Evolutionary conservation across 2,329 filamentous ascomycete species (phyloP).

Genomic region (Talaromyces rugulosus): DNA sequence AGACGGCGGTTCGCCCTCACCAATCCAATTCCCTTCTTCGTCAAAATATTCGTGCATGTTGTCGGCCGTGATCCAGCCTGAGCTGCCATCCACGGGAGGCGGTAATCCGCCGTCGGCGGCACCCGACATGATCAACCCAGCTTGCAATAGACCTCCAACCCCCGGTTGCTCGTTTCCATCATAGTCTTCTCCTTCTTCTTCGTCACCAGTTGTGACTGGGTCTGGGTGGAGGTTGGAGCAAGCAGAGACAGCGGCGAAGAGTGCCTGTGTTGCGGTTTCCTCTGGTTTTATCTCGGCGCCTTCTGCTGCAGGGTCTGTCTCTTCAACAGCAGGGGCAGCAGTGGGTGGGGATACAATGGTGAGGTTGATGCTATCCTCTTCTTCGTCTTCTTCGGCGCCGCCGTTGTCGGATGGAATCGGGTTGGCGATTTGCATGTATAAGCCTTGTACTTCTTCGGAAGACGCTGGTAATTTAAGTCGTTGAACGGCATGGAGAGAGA

Average conservation of each 20-base stretch:
- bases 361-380: slow-evolving; percentile 39
- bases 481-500: slow-evolving; percentile 47
- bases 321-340: slow-evolving; percentile 15
- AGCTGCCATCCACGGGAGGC: slow-evolving; percentile 46
- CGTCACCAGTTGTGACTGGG: slow-evolving; percentile 33
- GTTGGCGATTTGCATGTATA: slow-evolving; percentile 46
- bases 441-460: slow-evolving; percentile 33
- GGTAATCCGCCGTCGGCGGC: slow-evolving; percentile 37
- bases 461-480: slow-evolving; percentile 33
- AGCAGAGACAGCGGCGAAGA: slow-evolving; percentile 44
- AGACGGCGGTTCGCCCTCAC: slow-evolving; percentile 38
- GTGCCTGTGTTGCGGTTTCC: slow-evolving; percentile 35
- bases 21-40: slow-evolving; percentile 73
- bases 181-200: slow-evolving; percentile 28
- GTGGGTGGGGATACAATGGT: slow-evolving; percentile 38
- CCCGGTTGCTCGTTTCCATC: slow-evolving; percentile 21
- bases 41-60: slow-evolving; percentile 85
- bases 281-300: slow-evolving; percentile 22
- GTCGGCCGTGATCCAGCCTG: slow-evolving; percentile 70
- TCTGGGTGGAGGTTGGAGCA: slow-evolving; percentile 49
- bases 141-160: slow-evolving; percentile 27
- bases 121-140: slow-evolving; percentile 34
- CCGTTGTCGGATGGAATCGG: slow-evolving; percentile 17
- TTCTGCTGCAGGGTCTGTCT: slow-evolving; percentile 19
- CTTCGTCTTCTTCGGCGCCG: slow-evolving; percentile 30